Percentiles rank a stretch among this genome's conserved stretches.
These are phyloP conservation scores for Cotoneaster glaucophyllus DNA, from an alignment of 306 rosid species.

Conservation along the genomic window DNA sequence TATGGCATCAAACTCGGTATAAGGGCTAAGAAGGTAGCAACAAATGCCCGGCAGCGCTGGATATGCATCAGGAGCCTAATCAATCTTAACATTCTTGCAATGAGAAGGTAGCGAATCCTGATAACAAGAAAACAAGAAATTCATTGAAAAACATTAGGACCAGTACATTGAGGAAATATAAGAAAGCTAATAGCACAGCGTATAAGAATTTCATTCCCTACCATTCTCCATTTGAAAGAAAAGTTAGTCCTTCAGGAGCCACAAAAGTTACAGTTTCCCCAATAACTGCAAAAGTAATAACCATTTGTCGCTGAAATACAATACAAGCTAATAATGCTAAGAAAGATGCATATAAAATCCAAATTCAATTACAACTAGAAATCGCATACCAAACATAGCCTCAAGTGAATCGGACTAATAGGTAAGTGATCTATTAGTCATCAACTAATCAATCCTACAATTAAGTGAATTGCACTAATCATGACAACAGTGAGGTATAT, in stretches of 20 bases:
- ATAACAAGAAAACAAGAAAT: slow-evolving; percentile 7
- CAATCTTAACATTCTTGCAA: slow-evolving; percentile 87
- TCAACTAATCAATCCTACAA: background rate
- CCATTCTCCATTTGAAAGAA: slow-evolving; percentile 97
- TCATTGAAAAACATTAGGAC: background rate
- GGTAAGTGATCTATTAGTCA: too few relatives aligned
- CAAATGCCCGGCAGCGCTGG: slow-evolving; percentile 71
- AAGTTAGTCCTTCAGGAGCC: slow-evolving; percentile 44
- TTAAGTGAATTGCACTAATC: background rate
- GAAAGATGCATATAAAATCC: background rate
- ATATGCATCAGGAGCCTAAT: slow-evolving; percentile 87
- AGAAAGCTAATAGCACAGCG: background rate
- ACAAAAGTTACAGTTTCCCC: slow-evolving; percentile 82
- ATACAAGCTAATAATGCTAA: background rate
- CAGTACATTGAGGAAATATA: background rate
- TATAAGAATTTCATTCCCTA: slow-evolving; percentile 21
- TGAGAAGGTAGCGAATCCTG: slow-evolving; percentile 99
- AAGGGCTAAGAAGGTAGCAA: slow-evolving; percentile 86
- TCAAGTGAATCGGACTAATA: background rate
- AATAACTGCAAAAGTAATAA: slow-evolving; percentile 51
- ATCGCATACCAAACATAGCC: background rate
- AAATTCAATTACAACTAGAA: background rate
- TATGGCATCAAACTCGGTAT: slow-evolving; percentile 98
- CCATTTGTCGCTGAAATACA: slow-evolving; percentile 14
- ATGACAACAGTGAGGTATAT: background rate